Base-by-base conservation (phyloP, 768 basidiomycete species). In the Pulveroboletus ravenelii region DNA sequence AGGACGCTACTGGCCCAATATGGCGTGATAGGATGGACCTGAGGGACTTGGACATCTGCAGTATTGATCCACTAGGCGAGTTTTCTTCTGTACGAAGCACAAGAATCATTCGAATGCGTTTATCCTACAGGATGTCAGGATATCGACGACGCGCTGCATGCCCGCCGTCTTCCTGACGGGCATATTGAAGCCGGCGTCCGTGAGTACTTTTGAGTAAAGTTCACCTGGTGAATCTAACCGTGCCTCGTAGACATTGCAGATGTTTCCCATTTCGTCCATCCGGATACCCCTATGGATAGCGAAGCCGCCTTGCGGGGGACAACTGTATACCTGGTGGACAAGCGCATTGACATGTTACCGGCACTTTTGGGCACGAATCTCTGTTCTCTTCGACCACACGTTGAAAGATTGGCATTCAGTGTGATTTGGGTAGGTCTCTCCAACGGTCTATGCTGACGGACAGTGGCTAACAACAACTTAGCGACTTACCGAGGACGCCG, bases 331-430 rank as follows among this genome's bases (percentile, higher is more conserved):
- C 81, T 99, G 2, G 95, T 98, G 6, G 95, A 99, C 74, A 95
- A 94, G 69, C 89, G 95, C 31, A 93, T 99, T 45, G 96, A 98
- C 72, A 99, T 99, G 96, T 75, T 99, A 42, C 96, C 96, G 0
- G 74, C 85, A 3, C 76, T 99, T 9, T 76, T 99, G 6, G 96
- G 96, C 1, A 98, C 95, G 1, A 99, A 98, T 61, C 70, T 99
- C 10, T 99, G 96, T 65, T 95, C 93, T 5, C 74, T 99, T 35
- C 71, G 95, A 41, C 93, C 94, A 1, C 80, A 87, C 59, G 94
- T 99, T 6, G 96, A 98, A 70, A 78, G 96, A 25, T 68, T 99
- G 41, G 96, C 95, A 2, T 98, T 99, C 65, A 94, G 92, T 0
- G 88, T 84, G 10, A 89, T 99, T 47, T 99, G 96, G 95, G 94